Evolutionary conservation across 768 basidiomycete species (phyloP).

Genomic region (Leccinum broughii): DNA sequence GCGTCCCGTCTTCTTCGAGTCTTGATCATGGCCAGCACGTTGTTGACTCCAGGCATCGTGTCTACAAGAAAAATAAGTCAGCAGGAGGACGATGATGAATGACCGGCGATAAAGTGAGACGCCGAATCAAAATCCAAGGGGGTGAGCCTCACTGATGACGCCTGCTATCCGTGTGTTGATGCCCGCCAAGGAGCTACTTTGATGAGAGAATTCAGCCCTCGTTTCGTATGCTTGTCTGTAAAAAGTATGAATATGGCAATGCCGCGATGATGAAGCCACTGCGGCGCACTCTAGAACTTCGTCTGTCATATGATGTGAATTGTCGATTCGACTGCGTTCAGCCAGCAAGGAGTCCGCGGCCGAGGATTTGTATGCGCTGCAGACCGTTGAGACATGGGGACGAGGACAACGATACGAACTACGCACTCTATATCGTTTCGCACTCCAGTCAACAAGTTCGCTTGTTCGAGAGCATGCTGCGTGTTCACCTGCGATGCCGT

Average conservation of each 20-base stretch:
- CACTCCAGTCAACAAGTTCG: slow-evolving; percentile 85
- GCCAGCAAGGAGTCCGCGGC: slow-evolving; percentile 83
- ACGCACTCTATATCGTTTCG: slow-evolving; percentile 94
- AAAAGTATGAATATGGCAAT: slow-evolving; percentile 1
- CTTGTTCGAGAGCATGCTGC: slow-evolving; percentile 79
- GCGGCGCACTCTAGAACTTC: slow-evolving; percentile 76
- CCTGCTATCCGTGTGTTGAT: slow-evolving; percentile 85
- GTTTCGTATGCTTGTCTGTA: slow-evolving; percentile 95
- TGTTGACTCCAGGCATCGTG: slow-evolving; percentile 94
- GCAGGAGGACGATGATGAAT: background rate
- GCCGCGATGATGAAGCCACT: background rate
- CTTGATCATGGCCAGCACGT: slow-evolving; percentile 88
- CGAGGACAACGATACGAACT: background rate
- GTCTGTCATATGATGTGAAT: slow-evolving; percentile 93
- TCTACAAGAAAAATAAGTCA: slow-evolving; percentile 40
- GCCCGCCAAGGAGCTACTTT: slow-evolving; percentile 69
- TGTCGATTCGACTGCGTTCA: slow-evolving; percentile 89
- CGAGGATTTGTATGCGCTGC: slow-evolving; percentile 88
- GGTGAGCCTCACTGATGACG: slow-evolving; percentile 64
- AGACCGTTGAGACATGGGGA: background rate
- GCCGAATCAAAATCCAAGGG: too few species aligned
- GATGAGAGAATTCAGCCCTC: slow-evolving; percentile 85
- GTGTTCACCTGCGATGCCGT: slow-evolving; percentile 64
- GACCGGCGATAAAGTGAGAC: too few species aligned
- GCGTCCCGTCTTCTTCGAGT: slow-evolving; percentile 87